Base-by-base conservation (phyloP, 2,329 filamentous ascomycete genomes). In the Metarhizium brunneum region DNA sequence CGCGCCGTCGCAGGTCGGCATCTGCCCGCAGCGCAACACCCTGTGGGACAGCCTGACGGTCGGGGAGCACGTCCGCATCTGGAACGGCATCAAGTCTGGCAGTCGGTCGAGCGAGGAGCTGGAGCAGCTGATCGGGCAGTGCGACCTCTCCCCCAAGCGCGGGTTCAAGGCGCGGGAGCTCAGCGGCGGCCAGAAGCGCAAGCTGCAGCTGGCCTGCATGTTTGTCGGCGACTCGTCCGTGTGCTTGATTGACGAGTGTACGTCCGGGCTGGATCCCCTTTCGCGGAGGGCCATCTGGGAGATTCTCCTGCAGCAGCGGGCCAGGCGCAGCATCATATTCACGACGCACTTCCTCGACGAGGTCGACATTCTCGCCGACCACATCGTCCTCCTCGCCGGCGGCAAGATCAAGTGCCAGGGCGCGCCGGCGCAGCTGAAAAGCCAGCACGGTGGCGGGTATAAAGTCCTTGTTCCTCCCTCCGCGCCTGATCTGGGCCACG, bases 341-440 rank as follows among this genome's bases (percentile, higher is more conserved):
- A 88, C 85, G 0, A 88, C 85, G 0, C 85, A 88, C 66, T 88
- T 87, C 64, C 73, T 88, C 20, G 85, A 88, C 60, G 85, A 88
- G 66, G 84, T 83, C 4, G 85, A 88, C 61, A 73, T 87, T 1
- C 76, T 88, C 0, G 82, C 84, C 0, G 85, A 88, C 64, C 78
- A 85, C 55, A 86, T 88, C 56, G 79, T 81, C 3, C 83, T 88
- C 40, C 69, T 88, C 2, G 84, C 82, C 8, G 81, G 81, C 57
- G 85, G 85, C 20, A 73, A 76, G 29, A 70, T 87, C 42, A 83
- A 82, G 58, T 83, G 80, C 1, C 74, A 82, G 55, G 85, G 85
- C 3, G 81, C 83, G 3, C 80, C 81, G 5, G 82, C 85, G 2
- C 82, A 84, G 62, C 73, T 88, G 20, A 88, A 87, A 66, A 75